Evolutionary conservation across 441 rosid genomes (phyloP).

Genomic region (Jatropha multifida): DNA sequence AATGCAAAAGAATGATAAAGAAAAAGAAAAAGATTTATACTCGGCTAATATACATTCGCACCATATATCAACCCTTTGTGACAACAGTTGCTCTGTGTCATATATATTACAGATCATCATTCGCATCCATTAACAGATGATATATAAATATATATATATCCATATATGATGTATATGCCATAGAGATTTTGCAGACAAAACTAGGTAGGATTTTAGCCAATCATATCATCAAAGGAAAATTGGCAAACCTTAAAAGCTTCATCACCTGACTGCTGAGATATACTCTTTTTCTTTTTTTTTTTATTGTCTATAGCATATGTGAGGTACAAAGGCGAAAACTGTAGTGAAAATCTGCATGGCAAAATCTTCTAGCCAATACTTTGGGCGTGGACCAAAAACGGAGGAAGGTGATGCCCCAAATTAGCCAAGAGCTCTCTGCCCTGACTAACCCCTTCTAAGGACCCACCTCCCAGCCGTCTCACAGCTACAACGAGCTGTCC

Average conservation of each 20-base stretch:
- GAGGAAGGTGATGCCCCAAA: constrained; percentile 84
- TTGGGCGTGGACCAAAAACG: constrained; percentile 48
- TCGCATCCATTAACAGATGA: constrained; percentile 24
- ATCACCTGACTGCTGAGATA: constrained; percentile 26
- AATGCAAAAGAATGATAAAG: not conserved
- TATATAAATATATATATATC: too few relatives aligned
- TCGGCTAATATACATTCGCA: constrained; percentile 34
- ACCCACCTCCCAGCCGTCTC: constrained; percentile 66
- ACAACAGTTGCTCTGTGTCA: constrained; percentile 32
- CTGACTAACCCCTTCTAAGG: constrained; percentile 53
- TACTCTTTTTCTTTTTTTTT: not conserved
- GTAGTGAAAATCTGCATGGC: constrained; percentile 14
- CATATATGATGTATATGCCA: constrained; percentile 18
- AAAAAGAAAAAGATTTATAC: not conserved
- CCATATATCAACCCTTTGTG: constrained; percentile 32
- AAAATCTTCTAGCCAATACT: constrained; percentile 31
- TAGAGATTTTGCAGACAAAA: constrained; percentile 5
- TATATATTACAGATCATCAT: constrained; percentile 28
- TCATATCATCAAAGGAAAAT: constrained; percentile 31
- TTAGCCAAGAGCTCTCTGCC: constrained; percentile 58
- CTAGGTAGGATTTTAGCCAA: constrained; percentile 21
- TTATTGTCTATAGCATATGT: constrained; percentile 37
- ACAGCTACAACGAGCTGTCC: constrained; percentile 89
- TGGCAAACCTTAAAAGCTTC: constrained; percentile 29
- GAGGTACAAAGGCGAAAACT: constrained; percentile 28